A percentile compares a stretch with the other conserved stretches of the same genome.
Conservation (phyloP, 345 rosid genomes). For the Ceriops tagal region DNA sequence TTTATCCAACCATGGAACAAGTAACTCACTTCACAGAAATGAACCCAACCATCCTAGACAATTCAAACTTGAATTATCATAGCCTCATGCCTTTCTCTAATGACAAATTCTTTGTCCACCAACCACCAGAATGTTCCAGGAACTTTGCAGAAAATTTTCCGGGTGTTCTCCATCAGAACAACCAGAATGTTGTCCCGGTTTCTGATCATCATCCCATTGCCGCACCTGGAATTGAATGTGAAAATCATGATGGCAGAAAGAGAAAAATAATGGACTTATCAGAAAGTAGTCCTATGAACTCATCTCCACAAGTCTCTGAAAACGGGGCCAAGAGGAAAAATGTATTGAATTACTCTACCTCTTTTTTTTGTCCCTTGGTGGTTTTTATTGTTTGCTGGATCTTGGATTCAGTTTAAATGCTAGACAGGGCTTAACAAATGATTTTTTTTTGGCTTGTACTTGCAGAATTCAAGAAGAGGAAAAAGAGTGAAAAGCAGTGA, state of each 20-base stretch:
- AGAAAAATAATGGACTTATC: constrained; percentile 35
- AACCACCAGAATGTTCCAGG: constrained; percentile 28
- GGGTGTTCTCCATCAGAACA: constrained; percentile 21
- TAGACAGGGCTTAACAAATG: too few species aligned
- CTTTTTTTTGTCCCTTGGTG: neutral
- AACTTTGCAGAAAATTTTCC: constrained; percentile 24
- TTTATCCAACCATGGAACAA: constrained; percentile 34
- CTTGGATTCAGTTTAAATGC: neutral
- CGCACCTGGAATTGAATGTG: constrained; percentile 28
- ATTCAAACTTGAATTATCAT: constrained; percentile 29
- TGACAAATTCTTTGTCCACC: constrained; percentile 40
- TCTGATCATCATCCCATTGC: constrained; percentile 10
- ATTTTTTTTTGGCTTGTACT: neutral
- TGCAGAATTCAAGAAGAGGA: constrained; percentile 42
- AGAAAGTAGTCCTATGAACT: constrained; percentile 30
- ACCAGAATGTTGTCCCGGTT: constrained; percentile 24
- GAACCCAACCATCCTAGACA: constrained; percentile 23
- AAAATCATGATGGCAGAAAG: constrained; percentile 38
- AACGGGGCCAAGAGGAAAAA: constrained; percentile 29
- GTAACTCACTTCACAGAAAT: constrained; percentile 34
- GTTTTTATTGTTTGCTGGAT: neutral
- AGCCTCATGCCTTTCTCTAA: constrained; percentile 32
- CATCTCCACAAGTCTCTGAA: constrained; percentile 39
- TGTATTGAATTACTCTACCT: constrained; percentile 23
- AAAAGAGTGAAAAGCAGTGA: constrained; percentile 46